Conservation (phyloP, 2,329 filamentous ascomycete genomes). For the Alternaria longipes region DNA sequence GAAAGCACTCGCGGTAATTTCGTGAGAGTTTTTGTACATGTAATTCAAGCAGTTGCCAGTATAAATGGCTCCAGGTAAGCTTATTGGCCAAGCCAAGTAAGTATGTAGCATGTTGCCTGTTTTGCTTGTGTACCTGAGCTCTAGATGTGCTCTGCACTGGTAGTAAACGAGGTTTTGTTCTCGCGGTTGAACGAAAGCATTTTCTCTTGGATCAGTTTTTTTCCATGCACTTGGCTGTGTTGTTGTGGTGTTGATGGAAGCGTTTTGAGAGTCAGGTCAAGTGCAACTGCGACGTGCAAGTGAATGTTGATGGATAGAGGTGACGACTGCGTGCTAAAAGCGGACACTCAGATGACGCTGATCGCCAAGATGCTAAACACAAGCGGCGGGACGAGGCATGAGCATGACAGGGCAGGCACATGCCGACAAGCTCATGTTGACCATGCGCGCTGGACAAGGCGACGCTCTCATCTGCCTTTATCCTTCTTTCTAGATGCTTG, state of each 20-base stretch:
- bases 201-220: background rate
- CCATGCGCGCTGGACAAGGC: slow-evolving; percentile 21
- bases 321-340: background rate
- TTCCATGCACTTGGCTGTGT: background rate
- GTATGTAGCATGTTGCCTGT: slow-evolving; percentile 8
- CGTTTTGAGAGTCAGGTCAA: background rate
- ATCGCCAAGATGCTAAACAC: slow-evolving; percentile 33
- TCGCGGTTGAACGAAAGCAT: slow-evolving; percentile 3
- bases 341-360: slow-evolving; percentile 23
- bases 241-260: background rate
- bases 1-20: background rate
- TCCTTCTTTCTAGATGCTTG: slow-evolving; percentile 7
- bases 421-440: slow-evolving; percentile 28
- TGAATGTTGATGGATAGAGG: background rate
- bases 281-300: background rate
- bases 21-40: slow-evolving; percentile 4
- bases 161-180: background rate
- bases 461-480: slow-evolving; percentile 10
- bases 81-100: slow-evolving; percentile 6
- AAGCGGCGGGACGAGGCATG: slow-evolving; percentile 34
- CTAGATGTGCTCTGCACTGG: background rate
- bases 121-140: background rate
- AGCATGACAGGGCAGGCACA: slow-evolving; percentile 31
- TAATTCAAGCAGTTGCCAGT: slow-evolving; percentile 5
- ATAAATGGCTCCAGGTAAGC: slow-evolving; percentile 21